Conservation (phyloP, 2,329 filamentous ascomycete species). For the Hymenoscyphus fructigenus region DNA sequence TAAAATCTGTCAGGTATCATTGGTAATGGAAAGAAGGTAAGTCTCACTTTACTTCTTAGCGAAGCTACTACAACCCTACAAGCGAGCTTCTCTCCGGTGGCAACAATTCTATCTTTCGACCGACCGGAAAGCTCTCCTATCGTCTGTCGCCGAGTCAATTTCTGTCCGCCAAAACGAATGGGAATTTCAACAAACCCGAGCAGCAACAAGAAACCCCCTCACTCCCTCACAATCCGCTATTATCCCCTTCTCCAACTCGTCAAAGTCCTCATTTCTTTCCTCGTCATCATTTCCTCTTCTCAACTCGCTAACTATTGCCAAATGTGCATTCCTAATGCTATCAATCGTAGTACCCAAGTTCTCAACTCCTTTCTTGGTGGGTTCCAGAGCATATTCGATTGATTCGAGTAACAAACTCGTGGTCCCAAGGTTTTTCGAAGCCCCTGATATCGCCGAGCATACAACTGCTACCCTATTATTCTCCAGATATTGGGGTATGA, state of each 20-base stretch:
- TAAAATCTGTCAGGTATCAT: constrained; percentile 1
- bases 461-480: constrained; percentile 53
- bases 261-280: constrained; percentile 6
- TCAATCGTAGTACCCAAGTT: constrained; percentile 50
- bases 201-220: constrained; percentile 51
- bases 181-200: constrained; percentile 41
- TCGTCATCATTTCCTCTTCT: constrained; percentile 38
- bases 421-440: constrained; percentile 54
- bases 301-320: constrained; percentile 44
- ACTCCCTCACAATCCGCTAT: constrained; percentile 49
- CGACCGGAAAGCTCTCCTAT: constrained; percentile 51
- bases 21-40: neutral
- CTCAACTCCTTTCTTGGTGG: constrained; percentile 14
- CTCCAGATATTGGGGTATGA: constrained; percentile 37
- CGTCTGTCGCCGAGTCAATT: constrained; percentile 26
- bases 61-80: constrained; percentile 36
- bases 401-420: constrained; percentile 46
- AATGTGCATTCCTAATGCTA: constrained; percentile 50
- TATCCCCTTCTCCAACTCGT: constrained; percentile 11
- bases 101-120: constrained; percentile 51
- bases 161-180: neutral
- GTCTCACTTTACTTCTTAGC: constrained; percentile 32
- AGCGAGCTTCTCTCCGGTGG: constrained; percentile 42
- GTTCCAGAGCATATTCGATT: constrained; percentile 27
- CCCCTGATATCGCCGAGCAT: constrained; percentile 55